A percentile compares a stretch with the other conserved stretches of the same genome.
These are phyloP conservation scores for Zygoascus sp. DNA, from an alignment of 1,139 yeast species.

Conservation along the genomic window DNA sequence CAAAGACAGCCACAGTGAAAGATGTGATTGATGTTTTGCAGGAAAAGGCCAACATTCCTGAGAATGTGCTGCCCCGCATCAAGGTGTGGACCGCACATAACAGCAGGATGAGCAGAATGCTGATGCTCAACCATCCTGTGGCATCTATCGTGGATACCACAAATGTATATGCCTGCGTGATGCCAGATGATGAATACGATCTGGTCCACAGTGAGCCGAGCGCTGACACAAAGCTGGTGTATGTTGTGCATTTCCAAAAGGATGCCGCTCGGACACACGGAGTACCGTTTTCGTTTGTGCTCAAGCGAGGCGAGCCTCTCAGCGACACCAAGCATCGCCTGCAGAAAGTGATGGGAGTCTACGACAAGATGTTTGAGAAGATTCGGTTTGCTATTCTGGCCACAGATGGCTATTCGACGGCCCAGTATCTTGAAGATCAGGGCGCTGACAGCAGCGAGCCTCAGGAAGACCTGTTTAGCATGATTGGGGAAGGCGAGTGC, in stretches of 20 bases:
- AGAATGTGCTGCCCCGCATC: conserved; percentile 46
- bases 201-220: conserved; percentile 18
- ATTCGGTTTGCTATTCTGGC: conserved; percentile 53
- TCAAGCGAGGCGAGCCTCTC: conserved; percentile 53
- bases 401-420: conserved; percentile 18
- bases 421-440: conserved; percentile 44
- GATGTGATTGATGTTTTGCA: conserved; percentile 57
- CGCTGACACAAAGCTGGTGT: conserved; percentile 36
- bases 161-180: conserved; percentile 33
- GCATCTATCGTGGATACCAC: conserved; percentile 24
- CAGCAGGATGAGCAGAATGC: conserved; percentile 26
- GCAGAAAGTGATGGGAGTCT: conserved; percentile 64
- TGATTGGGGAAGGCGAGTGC: conserved; percentile 47
- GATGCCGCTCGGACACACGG: conserved; percentile 73
- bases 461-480: conserved; percentile 51
- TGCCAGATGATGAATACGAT: conserved; percentile 35
- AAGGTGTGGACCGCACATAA: conserved; percentile 53
- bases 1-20: conserved; percentile 53
- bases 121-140: conserved; percentile 25
- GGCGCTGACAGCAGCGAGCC: conserved; percentile 12
- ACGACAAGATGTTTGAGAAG: conserved; percentile 72
- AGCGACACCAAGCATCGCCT: conserved; percentile 64
- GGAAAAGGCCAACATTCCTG: conserved; percentile 49
- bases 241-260: conserved; percentile 72
- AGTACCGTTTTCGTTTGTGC: conserved; percentile 74